Evolutionary conservation across 768 basidiomycete genomes (phyloP).

Genomic region (Tricholoma flavovirens): DNA sequence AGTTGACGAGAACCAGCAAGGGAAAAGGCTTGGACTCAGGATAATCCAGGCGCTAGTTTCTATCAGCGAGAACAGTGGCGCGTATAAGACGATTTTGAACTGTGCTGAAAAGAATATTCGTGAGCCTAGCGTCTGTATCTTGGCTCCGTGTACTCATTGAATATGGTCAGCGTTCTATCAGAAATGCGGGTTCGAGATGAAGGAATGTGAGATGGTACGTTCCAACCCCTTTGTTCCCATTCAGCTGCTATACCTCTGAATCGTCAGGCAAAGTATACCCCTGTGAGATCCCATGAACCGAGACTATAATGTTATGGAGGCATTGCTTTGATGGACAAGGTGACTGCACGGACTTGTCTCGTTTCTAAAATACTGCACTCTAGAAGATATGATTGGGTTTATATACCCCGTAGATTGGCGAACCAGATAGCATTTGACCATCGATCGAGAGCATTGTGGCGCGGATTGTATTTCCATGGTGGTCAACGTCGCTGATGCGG

Average conservation of each 20-base stretch:
- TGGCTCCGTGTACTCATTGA: slow-evolving; percentile 4
- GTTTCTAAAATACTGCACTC: not conserved
- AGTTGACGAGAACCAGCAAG: slow-evolving; percentile 82
- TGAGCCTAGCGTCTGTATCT: slow-evolving; percentile 24
- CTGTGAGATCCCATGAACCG: slow-evolving; percentile 34
- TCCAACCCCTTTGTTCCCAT: not conserved
- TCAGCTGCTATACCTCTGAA: not conserved
- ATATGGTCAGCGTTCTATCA: slow-evolving; percentile 78
- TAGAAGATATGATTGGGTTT: not conserved
- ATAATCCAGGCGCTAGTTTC: slow-evolving; percentile 82
- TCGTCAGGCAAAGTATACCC: slow-evolving; percentile 56
- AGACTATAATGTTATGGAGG: slow-evolving; percentile 22
- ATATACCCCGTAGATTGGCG: not conserved
- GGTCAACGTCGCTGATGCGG: too few species aligned
- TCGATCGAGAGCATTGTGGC: too few species aligned
- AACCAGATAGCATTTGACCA: too few species aligned
- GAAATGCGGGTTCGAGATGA: slow-evolving; percentile 90
- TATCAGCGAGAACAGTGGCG: slow-evolving; percentile 73
- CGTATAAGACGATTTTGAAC: slow-evolving; percentile 98
- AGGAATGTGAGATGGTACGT: slow-evolving; percentile 90
- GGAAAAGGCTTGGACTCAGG: slow-evolving; percentile 83
- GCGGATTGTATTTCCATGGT: too few species aligned
- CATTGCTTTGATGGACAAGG: not conserved
- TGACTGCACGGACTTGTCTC: not conserved
- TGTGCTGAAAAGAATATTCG: slow-evolving; percentile 89